Conservation (phyloP, 1,139 yeast genomes). For the Suhomyces maxii region DNA sequence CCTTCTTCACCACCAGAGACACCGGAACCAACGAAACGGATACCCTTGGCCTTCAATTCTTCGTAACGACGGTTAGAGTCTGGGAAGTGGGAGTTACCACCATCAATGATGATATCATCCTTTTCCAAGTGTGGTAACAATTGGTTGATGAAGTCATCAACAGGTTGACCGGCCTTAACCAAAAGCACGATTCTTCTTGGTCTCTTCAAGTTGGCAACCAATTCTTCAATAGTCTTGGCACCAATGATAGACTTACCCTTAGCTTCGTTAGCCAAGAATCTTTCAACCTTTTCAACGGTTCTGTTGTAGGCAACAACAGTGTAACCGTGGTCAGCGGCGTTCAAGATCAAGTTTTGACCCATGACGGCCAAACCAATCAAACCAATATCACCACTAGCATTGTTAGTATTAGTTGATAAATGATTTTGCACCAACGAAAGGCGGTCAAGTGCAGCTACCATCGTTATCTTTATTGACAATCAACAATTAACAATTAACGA, state of each 20-base stretch:
- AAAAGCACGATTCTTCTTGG: constrained; percentile 94
- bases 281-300: constrained; percentile 93
- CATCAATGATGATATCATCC: constrained; percentile 98
- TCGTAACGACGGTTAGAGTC: constrained; percentile 96
- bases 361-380: constrained; percentile 99
- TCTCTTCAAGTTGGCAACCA: constrained; percentile 85
- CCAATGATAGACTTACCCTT: constrained; percentile 91
- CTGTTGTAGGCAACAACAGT: constrained; percentile 98
- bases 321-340: constrained; percentile 97
- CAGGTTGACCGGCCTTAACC: constrained; percentile 97
- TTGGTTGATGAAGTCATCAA: constrained; percentile 86
- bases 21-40: constrained; percentile 96
- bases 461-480: too few species aligned
- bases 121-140: constrained; percentile 88
- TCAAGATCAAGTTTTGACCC: constrained; percentile 98
- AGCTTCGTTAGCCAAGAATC: constrained; percentile 90
- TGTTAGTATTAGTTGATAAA: constrained; percentile 26
- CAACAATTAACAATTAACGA: too few species aligned
- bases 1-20: constrained; percentile 99
- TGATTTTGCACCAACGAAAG: constrained; percentile 15
- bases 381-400: constrained; percentile 87
- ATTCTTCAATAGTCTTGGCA: constrained; percentile 89
- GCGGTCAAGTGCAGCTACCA: constrained; percentile 4
- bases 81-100: constrained; percentile 99
- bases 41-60: constrained; percentile 83